Base-by-base conservation (phyloP, 495 filamentous ascomycete species). In the Durotheca rogersii region DNA sequence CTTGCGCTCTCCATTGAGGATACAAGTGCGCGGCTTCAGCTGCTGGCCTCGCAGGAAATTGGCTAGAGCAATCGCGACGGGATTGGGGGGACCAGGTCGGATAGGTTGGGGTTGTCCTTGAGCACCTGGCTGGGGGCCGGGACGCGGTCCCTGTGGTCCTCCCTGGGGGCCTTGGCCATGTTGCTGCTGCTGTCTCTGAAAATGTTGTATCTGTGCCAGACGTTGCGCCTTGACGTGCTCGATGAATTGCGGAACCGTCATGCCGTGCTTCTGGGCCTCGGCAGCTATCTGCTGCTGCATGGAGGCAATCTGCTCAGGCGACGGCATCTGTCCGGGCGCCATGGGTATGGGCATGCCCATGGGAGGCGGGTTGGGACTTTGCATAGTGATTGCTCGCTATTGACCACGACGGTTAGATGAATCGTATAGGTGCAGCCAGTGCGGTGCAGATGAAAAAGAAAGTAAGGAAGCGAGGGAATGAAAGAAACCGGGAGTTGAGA, bases 1-100 rank as follows among this genome's bases (percentile, higher is more conserved):
- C 73, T 96, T 97, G 48, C 94, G 79, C 74, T 97, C 92, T 53
- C 93, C 94, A 60, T 96, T 90, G 56, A 96, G 76, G 48, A 99
- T 94, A 71, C 86, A 90, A 19, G 93, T 96, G 55, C 94, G 79
- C 33, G 82, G 75, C 79, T 99, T 99, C 54, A 99, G 74, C 56
- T 89, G 78, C 71, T 96, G 91, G 41, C 79, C 72, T 53, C 83
- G 81, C 41, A 99, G 74, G 73, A 92, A 99, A 61, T 90, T 85
- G 56, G 94, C 94, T 17, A 99, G 81, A 12, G 90, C 89, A 15
- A 96, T 62, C 3, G 90, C 91, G 60, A 89, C 85, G 27, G 93
- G 92, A 51, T 92, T 88, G 11, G 88, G 85, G 4, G 90, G 88
- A 3, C 85, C 85, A 0, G 88, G 88, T 6, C 73, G 67, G 41